These are phyloP conservation scores for Monosporozyma servazzii DNA, from an alignment of 805 yeast species.

Conservation along the genomic window DNA sequence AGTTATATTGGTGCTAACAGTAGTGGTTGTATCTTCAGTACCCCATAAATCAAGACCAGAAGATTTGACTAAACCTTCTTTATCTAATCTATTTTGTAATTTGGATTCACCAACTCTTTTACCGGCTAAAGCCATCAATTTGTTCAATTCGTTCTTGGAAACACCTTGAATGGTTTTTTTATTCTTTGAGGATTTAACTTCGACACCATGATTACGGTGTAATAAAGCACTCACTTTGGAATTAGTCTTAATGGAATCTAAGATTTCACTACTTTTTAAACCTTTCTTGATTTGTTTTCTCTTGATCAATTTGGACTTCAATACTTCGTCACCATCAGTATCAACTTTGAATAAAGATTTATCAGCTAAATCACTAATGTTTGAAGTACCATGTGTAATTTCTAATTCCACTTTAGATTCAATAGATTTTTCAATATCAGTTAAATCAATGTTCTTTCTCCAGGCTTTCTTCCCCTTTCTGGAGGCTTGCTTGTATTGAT, in stretches of 20 bases:
- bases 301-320: slow-evolving; percentile 34
- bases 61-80: slow-evolving; percentile 53
- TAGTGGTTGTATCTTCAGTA: slow-evolving; percentile 11
- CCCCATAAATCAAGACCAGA: slow-evolving; percentile 68
- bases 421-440: slow-evolving; percentile 63
- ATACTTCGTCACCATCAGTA: slow-evolving; percentile 48
- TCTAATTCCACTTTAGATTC: slow-evolving; percentile 59
- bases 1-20: slow-evolving; percentile 1
- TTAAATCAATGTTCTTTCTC: slow-evolving; percentile 89
- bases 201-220: slow-evolving; percentile 28
- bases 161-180: slow-evolving; percentile 50
- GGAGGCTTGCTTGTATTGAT: slow-evolving; percentile 59
- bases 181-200: slow-evolving; percentile 9
- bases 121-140: slow-evolving; percentile 71
- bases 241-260: slow-evolving; percentile 42
- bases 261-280: slow-evolving; percentile 58
- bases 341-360: slow-evolving; percentile 42
- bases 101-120: slow-evolving; percentile 47
- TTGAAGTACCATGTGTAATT: slow-evolving; percentile 28
- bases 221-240: slow-evolving; percentile 68
- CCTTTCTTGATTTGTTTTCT: slow-evolving; percentile 34
- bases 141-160: slow-evolving; percentile 49
- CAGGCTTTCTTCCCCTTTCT: slow-evolving; percentile 92
- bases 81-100: slow-evolving; percentile 38
- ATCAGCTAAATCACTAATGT: slow-evolving; percentile 19